Base-by-base conservation (phyloP, 352 stramenopile genomes). In the Phytopythium litorale region DNA sequence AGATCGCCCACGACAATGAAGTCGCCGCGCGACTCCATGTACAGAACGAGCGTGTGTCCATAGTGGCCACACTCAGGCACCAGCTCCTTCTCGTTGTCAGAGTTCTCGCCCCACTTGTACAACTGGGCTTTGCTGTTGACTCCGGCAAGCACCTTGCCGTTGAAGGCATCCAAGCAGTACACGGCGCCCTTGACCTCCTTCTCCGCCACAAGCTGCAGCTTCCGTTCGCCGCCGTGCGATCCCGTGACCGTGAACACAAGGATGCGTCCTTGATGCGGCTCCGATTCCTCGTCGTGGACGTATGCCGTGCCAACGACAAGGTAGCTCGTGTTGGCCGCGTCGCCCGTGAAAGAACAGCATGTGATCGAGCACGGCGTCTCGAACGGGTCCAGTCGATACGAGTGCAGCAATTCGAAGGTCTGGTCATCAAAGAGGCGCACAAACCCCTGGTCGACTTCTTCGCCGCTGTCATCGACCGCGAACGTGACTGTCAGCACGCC, bases 1-100 rank as follows among this genome's bases (percentile, higher is more conserved):
- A 99, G 68, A 65, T 99, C 97, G 21, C 95, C 97, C 21, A 98
- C 93, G 37, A 98, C 91, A n/a, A 98, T 96, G 52, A 98, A 97
- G 66, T 98, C 92, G 25, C 94, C 94, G 35, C 88, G 83, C 40
- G 91, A 98, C 62, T 97, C 92, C 66, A 98, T 94, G 69, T 97
- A 97, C n/a, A 98, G 69, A 62, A 97, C 97, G 23, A 98, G 69
- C 33, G 97, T 98, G 76, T 98, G 94, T 11, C 95, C 96, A 62
- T 98, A 94, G 72, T 98, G 94, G 12, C 94, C 93, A 59, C 94
- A 94, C 62, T 98, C 95, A 0, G 96, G 87, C 7, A 96, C 79
- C 23, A 98, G 64, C 45, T 98, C 89, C 68, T 96, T 97, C 61
- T 89, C 84, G 48, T 92, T 89, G 43, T 98, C 90, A 19, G 89